Evolutionary conservation across 2,329 filamentous ascomycete species (phyloP).

Genomic region (Exophiala alcalophila): DNA sequence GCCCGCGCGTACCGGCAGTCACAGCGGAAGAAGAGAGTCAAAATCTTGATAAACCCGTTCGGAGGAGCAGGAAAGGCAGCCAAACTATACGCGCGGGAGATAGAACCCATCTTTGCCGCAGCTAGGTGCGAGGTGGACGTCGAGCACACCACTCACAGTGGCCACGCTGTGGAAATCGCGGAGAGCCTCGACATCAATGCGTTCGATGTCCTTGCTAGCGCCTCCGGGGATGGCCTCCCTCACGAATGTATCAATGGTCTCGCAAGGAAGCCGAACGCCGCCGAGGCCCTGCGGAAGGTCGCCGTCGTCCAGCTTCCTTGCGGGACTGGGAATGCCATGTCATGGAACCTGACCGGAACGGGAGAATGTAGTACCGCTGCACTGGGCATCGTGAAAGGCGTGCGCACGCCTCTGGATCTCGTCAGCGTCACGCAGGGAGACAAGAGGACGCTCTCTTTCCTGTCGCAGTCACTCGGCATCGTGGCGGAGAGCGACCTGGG

Average conservation of each 20-base stretch:
- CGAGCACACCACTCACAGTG: constrained; percentile 65
- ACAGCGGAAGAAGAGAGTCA: constrained; percentile 71
- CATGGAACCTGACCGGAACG: constrained; percentile 82
- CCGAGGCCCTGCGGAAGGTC: constrained; percentile 68
- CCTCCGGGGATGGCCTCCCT: constrained; percentile 86
- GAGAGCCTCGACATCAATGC: constrained; percentile 71
- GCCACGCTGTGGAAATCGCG: constrained; percentile 76
- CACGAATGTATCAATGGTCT: constrained; percentile 96
- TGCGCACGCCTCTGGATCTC: constrained; percentile 79
- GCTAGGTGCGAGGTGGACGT: constrained; percentile 75
- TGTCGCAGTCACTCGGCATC: constrained; percentile 86
- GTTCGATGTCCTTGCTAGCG: constrained; percentile 82
- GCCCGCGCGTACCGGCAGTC: constrained; percentile 67
- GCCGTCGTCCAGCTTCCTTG: constrained; percentile 86
- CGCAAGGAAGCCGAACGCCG: constrained; percentile 70
- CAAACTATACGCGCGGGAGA: constrained; percentile 69
- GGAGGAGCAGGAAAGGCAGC: constrained; percentile 76
- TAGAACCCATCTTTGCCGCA: constrained; percentile 77
- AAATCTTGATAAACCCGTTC: constrained; percentile 86
- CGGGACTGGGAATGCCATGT: constrained; percentile 91
- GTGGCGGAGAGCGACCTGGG: constrained; percentile 86
- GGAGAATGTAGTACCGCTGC: constrained; percentile 72
- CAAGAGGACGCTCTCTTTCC: constrained; percentile 73
- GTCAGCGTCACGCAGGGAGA: constrained; percentile 82
- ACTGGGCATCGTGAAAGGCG: constrained; percentile 79